A percentile compares a stretch with the other conserved stretches of the same genome.
Conservation (phyloP, 1,284 basidiomycete genomes). For the Earliella scabrosa region DNA sequence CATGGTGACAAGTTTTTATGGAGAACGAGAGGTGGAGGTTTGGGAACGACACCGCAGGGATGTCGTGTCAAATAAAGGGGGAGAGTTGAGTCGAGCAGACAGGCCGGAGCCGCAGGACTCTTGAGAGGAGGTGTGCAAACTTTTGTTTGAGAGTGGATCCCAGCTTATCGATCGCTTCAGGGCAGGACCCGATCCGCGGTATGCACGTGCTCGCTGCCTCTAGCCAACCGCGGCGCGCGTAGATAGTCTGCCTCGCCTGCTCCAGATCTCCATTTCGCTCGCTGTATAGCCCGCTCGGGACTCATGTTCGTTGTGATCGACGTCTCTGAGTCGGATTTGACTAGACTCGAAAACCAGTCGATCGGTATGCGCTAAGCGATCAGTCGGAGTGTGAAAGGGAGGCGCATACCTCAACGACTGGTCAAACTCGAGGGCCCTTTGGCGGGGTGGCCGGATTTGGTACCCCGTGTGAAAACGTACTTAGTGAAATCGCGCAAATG, state of each 20-base stretch:
- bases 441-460: no score
- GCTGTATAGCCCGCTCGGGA: neutral
- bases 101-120: slow-evolving; percentile 34
- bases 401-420: no score
- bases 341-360: no score
- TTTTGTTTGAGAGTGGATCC: slow-evolving; percentile 19
- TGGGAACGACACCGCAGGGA: slow-evolving; percentile 29
- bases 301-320: neutral
- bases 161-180: slow-evolving; percentile 41
- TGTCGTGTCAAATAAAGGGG: slow-evolving; percentile 28
- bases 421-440: no score
- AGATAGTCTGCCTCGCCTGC: slow-evolving; percentile 3
- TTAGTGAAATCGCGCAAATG: no score
- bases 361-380: no score
- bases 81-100: slow-evolving; percentile 31
- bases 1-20: slow-evolving; percentile 65
- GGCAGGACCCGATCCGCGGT: slow-evolving; percentile 28
- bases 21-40: slow-evolving; percentile 30
- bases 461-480: no score
- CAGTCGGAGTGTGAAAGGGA: no score
- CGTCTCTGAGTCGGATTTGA: no score
- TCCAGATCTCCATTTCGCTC: neutral
- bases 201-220: slow-evolving; percentile 19
- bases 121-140: slow-evolving; percentile 27
- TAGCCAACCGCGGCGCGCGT: neutral